Percentiles rank a stretch among this genome's conserved stretches.
These are phyloP conservation scores for Xerocomus amazonicus DNA, from an alignment of 1,284 basidiomycete species.

Conservation along the genomic window DNA sequence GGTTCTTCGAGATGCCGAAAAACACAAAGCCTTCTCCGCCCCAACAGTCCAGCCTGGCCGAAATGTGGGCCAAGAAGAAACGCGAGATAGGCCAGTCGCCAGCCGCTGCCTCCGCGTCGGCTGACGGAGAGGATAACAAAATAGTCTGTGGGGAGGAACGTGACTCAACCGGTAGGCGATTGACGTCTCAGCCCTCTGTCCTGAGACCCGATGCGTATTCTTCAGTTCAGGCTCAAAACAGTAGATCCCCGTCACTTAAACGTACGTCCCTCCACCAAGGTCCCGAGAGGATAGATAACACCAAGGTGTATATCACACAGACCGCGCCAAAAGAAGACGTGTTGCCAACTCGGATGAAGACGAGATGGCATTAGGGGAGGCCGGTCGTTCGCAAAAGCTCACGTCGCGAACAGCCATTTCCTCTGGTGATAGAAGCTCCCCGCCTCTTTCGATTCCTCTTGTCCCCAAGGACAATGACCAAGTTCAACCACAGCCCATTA, in stretches of 20 bases:
- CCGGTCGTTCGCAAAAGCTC: background rate
- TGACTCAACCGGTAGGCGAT: conserved; percentile 16
- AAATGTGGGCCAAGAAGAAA: conserved; percentile 61
- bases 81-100: conserved; percentile 20
- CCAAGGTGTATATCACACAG: conserved; percentile 12
- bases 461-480: conserved; percentile 26
- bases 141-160: conserved; percentile 10
- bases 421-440: conserved; percentile 14
- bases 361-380: conserved; percentile 18
- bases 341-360: conserved; percentile 69
- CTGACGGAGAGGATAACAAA: conserved; percentile 35
- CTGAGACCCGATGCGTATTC: conserved; percentile 6
- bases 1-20: conserved; percentile 70
- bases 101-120: conserved; percentile 14
- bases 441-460: conserved; percentile 7
- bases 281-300: background rate
- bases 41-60: conserved; percentile 68
- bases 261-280: conserved; percentile 13
- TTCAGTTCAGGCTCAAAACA: conserved; percentile 41
- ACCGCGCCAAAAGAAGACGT: conserved; percentile 52
- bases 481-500: conserved; percentile 14
- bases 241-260: conserved; percentile 31
- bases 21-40: conserved; percentile 55
- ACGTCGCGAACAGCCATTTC: conserved; percentile 2
- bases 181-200: background rate